A percentile compares a stretch with the other conserved stretches of the same genome.
phyloP scores from a whole-genome alignment of 1,284 basidiomycete genomes.

The Ustilago sp. region DNA sequence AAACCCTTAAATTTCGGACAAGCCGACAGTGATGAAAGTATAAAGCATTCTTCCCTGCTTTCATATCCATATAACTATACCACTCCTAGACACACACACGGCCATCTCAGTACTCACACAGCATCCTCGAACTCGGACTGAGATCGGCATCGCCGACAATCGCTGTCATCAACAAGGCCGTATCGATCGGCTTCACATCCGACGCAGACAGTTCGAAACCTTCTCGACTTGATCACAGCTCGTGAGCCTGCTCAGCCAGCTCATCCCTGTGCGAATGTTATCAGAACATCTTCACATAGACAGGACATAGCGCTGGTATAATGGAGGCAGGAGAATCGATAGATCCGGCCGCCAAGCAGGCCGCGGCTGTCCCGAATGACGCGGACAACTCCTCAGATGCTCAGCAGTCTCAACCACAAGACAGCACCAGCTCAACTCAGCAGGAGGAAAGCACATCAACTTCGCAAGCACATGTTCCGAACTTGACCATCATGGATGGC shows the following conservation, averaged over 20 bases:
- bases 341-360: constrained; percentile 28
- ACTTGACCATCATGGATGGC: constrained; percentile 41
- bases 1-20: constrained; percentile 1
- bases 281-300: background rate
- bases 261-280: background rate
- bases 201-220: background rate
- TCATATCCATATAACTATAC: background rate
- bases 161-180: background rate
- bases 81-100: background rate
- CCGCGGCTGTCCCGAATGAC: background rate
- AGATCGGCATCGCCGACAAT: background rate
- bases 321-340: constrained; percentile 55
- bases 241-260: background rate
- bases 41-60: background rate
- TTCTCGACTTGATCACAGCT: background rate
- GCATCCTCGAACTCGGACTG: background rate
- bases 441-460: constrained; percentile 1
- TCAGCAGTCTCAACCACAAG: constrained; percentile 10
- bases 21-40: background rate
- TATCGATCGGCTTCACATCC: background rate
- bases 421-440: background rate
- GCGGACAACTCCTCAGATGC: background rate
- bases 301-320: constrained; percentile 16
- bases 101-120: background rate
- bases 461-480: constrained; percentile 10